Evolutionary conservation across 1,139 yeast species (phyloP).

Genomic region (Suhomyces atakaporum): DNA sequence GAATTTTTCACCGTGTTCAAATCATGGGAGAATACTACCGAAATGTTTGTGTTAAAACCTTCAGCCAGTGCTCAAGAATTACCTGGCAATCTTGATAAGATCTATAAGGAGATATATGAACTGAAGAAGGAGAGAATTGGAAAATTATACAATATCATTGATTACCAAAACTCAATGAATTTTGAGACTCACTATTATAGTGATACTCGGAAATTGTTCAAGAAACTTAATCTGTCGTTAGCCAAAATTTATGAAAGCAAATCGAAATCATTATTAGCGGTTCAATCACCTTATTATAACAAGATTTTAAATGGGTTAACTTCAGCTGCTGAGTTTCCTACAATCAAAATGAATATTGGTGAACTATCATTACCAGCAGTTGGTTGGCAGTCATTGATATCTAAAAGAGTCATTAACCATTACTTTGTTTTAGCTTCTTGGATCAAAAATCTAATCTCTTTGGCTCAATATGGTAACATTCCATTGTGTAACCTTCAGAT

Average conservation of each 20-base stretch:
- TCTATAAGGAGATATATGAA: conserved; percentile 55
- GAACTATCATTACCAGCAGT: conserved; percentile 69
- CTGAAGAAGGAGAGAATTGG: conserved; percentile 50
- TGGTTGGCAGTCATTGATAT: conserved; percentile 82
- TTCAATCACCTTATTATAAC: conserved; percentile 70
- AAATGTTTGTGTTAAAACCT: conserved; percentile 68
- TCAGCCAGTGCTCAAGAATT: conserved; percentile 67
- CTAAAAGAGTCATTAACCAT: conserved; percentile 68
- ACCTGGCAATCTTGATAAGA: conserved; percentile 47
- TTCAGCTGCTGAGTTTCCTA: conserved; percentile 61
- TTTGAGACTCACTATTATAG: conserved; percentile 57
- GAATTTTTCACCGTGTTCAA: conserved; percentile 72
- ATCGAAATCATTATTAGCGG: conserved; percentile 64
- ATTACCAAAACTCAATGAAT: conserved; percentile 50
- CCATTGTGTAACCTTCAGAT: conserved; percentile 84
- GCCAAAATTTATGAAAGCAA: conserved; percentile 65
- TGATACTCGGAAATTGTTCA: conserved; percentile 52
- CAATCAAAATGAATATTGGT: conserved; percentile 57
- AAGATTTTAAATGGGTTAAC: conserved; percentile 46
- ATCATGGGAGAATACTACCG: conserved; percentile 59
- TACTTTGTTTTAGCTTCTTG: conserved; percentile 75
- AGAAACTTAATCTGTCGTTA: conserved; percentile 55
- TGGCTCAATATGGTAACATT: conserved; percentile 73
- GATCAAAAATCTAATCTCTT: conserved; percentile 63
- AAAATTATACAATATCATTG: conserved; percentile 46